Evolutionary conservation across 345 rosid species (phyloP).

Genomic region (Linum usitatissimum): DNA sequence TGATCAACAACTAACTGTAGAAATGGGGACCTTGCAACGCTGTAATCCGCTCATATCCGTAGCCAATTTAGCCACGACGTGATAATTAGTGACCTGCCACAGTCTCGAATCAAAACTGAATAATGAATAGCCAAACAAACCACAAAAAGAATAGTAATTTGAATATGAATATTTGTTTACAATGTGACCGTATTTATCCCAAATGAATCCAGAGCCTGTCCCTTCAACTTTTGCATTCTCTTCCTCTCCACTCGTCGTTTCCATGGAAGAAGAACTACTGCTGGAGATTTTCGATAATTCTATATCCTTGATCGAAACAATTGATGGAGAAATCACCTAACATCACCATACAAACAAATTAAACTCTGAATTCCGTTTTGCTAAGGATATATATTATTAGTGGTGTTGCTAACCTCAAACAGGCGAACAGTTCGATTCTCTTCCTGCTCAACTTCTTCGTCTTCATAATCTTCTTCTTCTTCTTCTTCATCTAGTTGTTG

Average conservation of each 20-base stretch:
- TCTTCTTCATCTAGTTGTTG: slow-evolving; percentile 47
- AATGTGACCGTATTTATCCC: slow-evolving; percentile 95
- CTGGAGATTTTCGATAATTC: slow-evolving; percentile 39
- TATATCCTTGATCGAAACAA: slow-evolving; percentile 63
- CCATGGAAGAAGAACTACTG: slow-evolving; percentile 18
- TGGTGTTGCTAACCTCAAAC: slow-evolving; percentile 46
- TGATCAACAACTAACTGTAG: background rate
- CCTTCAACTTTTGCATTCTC: slow-evolving; percentile 65
- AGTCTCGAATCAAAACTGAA: background rate
- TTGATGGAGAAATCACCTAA: slow-evolving; percentile 65
- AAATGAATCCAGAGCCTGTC: slow-evolving; percentile 83
- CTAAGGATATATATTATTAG: background rate
- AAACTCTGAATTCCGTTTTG: background rate
- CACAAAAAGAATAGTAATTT: background rate
- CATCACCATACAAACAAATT: background rate
- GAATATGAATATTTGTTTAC: slow-evolving; percentile 30
- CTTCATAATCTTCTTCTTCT: slow-evolving; percentile 46
- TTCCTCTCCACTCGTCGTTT: slow-evolving; percentile 20
- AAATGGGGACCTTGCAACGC: slow-evolving; percentile 64
- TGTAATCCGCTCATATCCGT: slow-evolving; percentile 59
- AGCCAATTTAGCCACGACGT: slow-evolving; percentile 69
- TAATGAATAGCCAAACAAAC: background rate
- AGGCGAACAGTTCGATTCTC: slow-evolving; percentile 59
- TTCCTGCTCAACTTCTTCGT: slow-evolving; percentile 50
- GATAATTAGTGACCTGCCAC: slow-evolving; percentile 74